Evolutionary conservation across 805 yeast genomes (phyloP), one percentile per base, ranked within the genome.

Genomic region (Starmerella potacharoeniae): DNA sequence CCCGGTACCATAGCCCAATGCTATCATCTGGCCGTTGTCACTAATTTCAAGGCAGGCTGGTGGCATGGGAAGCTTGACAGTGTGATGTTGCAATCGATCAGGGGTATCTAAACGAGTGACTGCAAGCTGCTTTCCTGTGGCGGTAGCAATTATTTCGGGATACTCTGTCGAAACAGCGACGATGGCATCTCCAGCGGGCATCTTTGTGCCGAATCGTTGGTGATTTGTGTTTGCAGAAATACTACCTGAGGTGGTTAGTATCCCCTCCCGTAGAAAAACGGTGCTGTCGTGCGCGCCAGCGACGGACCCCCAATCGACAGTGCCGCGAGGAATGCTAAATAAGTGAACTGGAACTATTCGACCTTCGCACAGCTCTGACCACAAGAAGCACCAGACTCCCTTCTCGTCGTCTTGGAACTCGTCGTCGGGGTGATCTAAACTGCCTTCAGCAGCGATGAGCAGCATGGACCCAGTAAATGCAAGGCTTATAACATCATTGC

Each of bases 21-120:
- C 49, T 11, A 46, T 10, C 49, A 46, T 46, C n/a, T 46, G 49
- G 30, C 49, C 49, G 11, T 33, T 46, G 30, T 33, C 40, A 16
- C 49, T 46, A 6, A 46, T 46, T 6, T n/a, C 49, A 14, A 34
- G 16, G 16, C 49, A 33, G 2, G 14, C n/a, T 7, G 49, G 49
- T 10, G 29, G 16, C 49, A 17, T 22, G 6, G 7, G 40, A 7
- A 46, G 49, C 14, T 5, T 30, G 6, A n/a, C 39, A 13, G n/a
- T 22, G n/a, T 9, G 8, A 7, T 16, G 11, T n/a, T 34, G 17
- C 8, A 34, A n/a, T 6, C 16, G 14, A 5, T n/a, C 16, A 5
- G 49, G 39, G 9, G 39, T 4, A 10, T 33, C 30, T 6, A 46
- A 11, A 4, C n/a, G 29, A n/a, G 40, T 13, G 4, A 34, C 31